Conservation (phyloP, 345 rosid species). For the Clarkia xantiana region DNA sequence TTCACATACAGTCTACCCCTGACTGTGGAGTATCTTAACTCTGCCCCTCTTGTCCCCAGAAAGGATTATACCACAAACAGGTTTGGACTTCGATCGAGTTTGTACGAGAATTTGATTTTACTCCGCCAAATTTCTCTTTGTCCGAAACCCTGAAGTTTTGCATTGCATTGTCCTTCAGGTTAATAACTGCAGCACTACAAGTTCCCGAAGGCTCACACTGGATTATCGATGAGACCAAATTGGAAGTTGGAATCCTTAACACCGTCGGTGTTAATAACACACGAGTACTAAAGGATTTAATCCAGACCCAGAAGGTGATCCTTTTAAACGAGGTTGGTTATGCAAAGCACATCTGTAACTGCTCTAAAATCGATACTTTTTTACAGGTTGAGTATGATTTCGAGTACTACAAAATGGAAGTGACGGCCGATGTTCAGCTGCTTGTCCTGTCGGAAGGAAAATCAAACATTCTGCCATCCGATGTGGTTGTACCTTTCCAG, state of each 20-base stretch:
- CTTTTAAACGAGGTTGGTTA: not conserved
- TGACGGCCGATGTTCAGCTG: conserved; percentile 69
- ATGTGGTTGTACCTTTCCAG: conserved; percentile 62
- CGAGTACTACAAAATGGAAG: conserved; percentile 73
- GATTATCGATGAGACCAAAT: conserved; percentile 61
- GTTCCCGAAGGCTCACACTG: conserved; percentile 70
- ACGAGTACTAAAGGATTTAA: conserved; percentile 49
- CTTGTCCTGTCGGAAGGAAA: conserved; percentile 71
- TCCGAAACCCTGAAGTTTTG: not conserved
- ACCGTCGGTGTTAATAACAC: conserved; percentile 68
- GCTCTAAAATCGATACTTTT: not conserved
- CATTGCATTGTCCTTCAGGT: conserved; percentile 22
- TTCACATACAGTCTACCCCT: conserved; percentile 47
- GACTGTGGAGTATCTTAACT: conserved; percentile 57
- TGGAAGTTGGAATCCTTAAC: conserved; percentile 66
- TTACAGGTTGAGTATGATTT: conserved; percentile 83
- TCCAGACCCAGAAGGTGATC: conserved; percentile 62
- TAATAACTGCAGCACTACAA: conserved; percentile 64
- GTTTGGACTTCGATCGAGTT: conserved; percentile 10
- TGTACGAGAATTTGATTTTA: too few relatives aligned
- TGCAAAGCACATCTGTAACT: not conserved
- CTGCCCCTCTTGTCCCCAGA: conserved; percentile 53
- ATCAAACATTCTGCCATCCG: conserved; percentile 78
- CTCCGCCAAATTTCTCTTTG: too few relatives aligned
- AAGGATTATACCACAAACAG: conserved; percentile 70